Base-by-base conservation (phyloP, 78 protist species). In the Guillardia theta region DNA sequence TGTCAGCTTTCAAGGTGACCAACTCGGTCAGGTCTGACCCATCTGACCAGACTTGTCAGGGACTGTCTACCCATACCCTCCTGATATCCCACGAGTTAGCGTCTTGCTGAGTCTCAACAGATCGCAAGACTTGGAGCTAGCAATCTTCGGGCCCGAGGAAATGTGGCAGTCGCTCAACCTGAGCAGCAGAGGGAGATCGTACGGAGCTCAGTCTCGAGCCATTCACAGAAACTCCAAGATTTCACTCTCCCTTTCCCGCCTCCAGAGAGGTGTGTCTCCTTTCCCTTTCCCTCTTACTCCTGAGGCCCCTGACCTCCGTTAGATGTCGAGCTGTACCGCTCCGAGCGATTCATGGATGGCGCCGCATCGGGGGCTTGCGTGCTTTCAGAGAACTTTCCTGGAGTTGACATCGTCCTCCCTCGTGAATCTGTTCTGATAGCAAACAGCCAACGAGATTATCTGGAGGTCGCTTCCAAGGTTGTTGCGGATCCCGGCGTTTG, bases 291-390 rank as follows among this genome's bases (percentile, higher is more conserved):
- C 39, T 3, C 3, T 27, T 27, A 24, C 39, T 58, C 39, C 70
- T 58, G 70, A 58, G 1, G 27, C 2, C 39, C 27, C 70, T 1
- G 2, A 0, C 1, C 21, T 9, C 6, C 27, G 4, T 36, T 43
- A 70, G 83, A 24, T 24, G 83, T 70, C 9, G 36, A 70, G 83
- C 41, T 70, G 45, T 70, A 70, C 83, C 83, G 83, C 41, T 70
- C 83, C 10, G 83, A 70, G 83, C 83, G 83, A 4, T 43, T 70
- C 83, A 70, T 70, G 83, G 83, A 70, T 24, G 83, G 83, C 41
- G 83, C 83, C 41, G 83, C 83, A 15, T 22, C 36, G 1, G 83
- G 36, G n/a, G 83, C 36, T 24, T 70, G 83, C 41, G 83, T 70
- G 36, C 83, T 70, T 43, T 70, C 83, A 1, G 83, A 70, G 36